Conservation (phyloP, 2,329 filamentous ascomycete species). For the Talaromyces albobiverticillius region DNA sequence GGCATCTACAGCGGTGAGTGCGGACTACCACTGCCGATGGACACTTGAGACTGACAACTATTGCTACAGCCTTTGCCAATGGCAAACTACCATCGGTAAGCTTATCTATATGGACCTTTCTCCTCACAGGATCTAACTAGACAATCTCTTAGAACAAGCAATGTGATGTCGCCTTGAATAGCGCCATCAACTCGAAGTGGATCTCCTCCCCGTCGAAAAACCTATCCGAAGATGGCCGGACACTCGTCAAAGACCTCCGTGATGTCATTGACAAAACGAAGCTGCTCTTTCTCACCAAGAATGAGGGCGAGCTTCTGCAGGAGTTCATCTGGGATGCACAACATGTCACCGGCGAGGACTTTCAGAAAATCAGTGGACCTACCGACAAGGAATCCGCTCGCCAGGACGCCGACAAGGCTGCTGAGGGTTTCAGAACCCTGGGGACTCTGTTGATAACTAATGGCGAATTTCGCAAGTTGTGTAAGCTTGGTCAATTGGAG, state of each 20-base stretch:
- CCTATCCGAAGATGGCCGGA: slow-evolving; percentile 77
- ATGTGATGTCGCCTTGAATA: slow-evolving; percentile 93
- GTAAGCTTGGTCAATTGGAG: slow-evolving; percentile 50
- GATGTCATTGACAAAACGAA: slow-evolving; percentile 83
- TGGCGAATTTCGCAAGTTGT: slow-evolving; percentile 88
- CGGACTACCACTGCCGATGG: slow-evolving; percentile 16
- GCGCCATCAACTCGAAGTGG: slow-evolving; percentile 69
- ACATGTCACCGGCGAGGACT: slow-evolving; percentile 63
- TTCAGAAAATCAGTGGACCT: slow-evolving; percentile 62
- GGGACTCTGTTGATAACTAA: slow-evolving; percentile 91
- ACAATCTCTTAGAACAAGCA: slow-evolving; percentile 70
- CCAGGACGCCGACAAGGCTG: slow-evolving; percentile 78
- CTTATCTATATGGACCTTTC: slow-evolving; percentile 18
- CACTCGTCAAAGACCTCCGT: slow-evolving; percentile 72
- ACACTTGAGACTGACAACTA: slow-evolving; percentile 14
- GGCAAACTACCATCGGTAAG: slow-evolving; percentile 88
- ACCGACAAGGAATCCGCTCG: slow-evolving; percentile 73
- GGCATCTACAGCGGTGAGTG: slow-evolving; percentile 69
- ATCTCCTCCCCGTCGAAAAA: slow-evolving; percentile 69
- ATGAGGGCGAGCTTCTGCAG: slow-evolving; percentile 88
- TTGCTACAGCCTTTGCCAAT: slow-evolving; percentile 68
- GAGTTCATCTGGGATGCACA: slow-evolving; percentile 96
- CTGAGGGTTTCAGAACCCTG: slow-evolving; percentile 82
- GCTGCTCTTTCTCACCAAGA: slow-evolving; percentile 83
- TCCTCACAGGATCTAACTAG: not conserved